phyloP scores from a whole-genome alignment of 2,329 filamentous ascomycete genomes.

The Emydomyces testavorans region DNA sequence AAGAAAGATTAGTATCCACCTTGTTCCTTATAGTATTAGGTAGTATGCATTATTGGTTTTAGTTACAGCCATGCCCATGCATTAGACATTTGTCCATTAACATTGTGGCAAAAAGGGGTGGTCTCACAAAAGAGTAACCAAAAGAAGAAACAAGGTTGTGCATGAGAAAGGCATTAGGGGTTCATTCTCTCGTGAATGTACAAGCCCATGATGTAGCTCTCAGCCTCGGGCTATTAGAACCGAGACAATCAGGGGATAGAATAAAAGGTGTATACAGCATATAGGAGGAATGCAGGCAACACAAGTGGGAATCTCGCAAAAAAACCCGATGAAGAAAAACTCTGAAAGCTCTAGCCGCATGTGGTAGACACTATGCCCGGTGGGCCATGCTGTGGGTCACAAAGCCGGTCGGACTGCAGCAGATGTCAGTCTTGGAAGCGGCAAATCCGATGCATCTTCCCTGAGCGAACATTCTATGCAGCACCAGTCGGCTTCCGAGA shows the following conservation, averaged over 20 bases:
- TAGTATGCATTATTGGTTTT: slow-evolving; percentile 9
- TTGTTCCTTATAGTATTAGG: background rate
- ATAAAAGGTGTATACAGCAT: background rate
- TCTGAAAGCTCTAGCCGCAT: background rate
- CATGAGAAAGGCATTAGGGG: slow-evolving; percentile 10
- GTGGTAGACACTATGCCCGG: background rate
- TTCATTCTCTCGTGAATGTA: slow-evolving; percentile 12
- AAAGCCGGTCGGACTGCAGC: background rate
- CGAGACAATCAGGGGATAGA: slow-evolving; percentile 1
- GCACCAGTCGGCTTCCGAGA: slow-evolving; percentile 6
- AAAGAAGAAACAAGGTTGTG: background rate
- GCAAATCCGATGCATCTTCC: slow-evolving; percentile 3
- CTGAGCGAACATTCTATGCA: background rate
- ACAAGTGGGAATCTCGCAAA: slow-evolving; percentile 2
- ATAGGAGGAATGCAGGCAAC: background rate
- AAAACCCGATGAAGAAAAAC: background rate
- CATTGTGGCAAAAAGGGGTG: background rate
- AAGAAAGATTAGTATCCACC: background rate
- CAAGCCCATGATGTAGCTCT: background rate
- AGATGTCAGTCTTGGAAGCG: background rate
- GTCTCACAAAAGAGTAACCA: background rate
- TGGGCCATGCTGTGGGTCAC: background rate
- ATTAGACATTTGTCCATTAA: slow-evolving; percentile 4
- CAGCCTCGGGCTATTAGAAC: background rate
- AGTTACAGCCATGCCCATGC: slow-evolving; percentile 7